Evolutionary conservation across 2,329 filamentous ascomycete genomes (phyloP).

Genomic region (Ceratocystis huliohia): DNA sequence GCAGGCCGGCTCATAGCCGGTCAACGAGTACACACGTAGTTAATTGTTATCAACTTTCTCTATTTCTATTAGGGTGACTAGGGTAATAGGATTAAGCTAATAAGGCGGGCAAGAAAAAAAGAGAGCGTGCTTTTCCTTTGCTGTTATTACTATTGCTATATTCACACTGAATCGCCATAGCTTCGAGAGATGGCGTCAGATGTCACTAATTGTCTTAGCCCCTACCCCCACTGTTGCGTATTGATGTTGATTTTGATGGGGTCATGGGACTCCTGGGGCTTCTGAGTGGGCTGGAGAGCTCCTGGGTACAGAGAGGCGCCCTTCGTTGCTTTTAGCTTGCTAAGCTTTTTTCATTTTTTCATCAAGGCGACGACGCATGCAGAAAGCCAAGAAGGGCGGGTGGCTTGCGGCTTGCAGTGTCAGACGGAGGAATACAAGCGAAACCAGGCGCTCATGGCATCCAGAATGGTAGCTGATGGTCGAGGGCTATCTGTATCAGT

Average conservation of each 20-base stretch:
- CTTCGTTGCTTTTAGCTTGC: not conserved
- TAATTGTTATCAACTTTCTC: not conserved
- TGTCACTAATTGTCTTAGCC: not conserved
- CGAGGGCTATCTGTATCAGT: not conserved
- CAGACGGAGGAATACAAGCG: no score
- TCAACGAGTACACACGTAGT: not conserved
- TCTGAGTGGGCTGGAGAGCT: no score
- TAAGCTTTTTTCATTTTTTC: not conserved
- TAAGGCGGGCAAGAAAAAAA: not conserved
- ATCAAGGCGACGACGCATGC: no score
- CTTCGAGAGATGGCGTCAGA: conserved; percentile 3
- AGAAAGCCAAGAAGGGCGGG: no score
- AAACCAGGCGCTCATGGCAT: no score
- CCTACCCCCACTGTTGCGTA: not conserved
- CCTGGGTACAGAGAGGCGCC: no score
- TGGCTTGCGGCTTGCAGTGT: no score
- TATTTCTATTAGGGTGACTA: not conserved
- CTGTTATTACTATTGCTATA: no score
- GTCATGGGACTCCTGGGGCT: no score
- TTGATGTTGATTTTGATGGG: not conserved
- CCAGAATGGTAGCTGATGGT: no score
- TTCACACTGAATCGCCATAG: conserved; percentile 2
- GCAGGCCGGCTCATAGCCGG: not conserved
- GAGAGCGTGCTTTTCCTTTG: not conserved
- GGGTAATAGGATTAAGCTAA: not conserved